These are phyloP conservation scores for Asterophora parasitica DNA, from an alignment of 768 basidiomycete genomes.

Conservation along the genomic window DNA sequence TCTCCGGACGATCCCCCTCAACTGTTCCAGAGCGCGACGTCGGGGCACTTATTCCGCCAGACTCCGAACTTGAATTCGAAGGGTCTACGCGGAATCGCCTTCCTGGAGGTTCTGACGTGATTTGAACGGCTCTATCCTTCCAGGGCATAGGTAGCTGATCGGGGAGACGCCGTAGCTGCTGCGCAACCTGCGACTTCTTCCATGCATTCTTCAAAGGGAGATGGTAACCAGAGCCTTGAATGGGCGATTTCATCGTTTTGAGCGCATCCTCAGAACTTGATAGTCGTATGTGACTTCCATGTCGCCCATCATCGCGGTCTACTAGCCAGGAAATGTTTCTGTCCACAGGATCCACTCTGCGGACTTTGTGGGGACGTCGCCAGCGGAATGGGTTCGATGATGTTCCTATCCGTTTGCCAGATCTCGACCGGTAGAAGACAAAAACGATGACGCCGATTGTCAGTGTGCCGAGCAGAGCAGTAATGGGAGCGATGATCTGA, in stretches of 20 bases:
- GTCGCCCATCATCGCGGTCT: conserved; percentile 8
- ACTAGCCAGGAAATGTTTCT: conserved; percentile 13
- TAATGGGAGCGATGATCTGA: conserved; percentile 10
- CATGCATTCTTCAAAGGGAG: conserved; percentile 6
- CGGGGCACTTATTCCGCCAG: conserved; percentile 1
- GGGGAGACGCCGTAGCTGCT: conserved; percentile 13
- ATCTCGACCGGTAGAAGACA: conserved; percentile 5
- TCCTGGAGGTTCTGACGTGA: conserved; percentile 10
- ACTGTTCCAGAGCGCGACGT: conserved; percentile 1
- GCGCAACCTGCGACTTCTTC: conserved; percentile 13
- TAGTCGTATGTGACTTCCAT: background rate
- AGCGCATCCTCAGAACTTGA: background rate
- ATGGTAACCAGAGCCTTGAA: conserved; percentile 1
- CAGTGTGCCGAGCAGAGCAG: conserved; percentile 3
- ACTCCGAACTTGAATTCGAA: conserved; percentile 13
- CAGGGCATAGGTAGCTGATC: conserved; percentile 14
- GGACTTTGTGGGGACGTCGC: background rate
- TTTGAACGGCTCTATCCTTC: conserved; percentile 11
- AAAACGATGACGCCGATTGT: background rate
- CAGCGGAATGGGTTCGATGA: background rate
- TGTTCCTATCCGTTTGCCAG: background rate
- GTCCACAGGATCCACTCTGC: conserved; percentile 6
- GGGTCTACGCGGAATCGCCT: conserved; percentile 17
- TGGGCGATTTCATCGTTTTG: background rate
- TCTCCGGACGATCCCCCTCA: conserved; percentile 11